These are phyloP conservation scores for Globisporangium irregulare DNA, from an alignment of 352 stramenopile species.

Conservation along the genomic window DNA sequence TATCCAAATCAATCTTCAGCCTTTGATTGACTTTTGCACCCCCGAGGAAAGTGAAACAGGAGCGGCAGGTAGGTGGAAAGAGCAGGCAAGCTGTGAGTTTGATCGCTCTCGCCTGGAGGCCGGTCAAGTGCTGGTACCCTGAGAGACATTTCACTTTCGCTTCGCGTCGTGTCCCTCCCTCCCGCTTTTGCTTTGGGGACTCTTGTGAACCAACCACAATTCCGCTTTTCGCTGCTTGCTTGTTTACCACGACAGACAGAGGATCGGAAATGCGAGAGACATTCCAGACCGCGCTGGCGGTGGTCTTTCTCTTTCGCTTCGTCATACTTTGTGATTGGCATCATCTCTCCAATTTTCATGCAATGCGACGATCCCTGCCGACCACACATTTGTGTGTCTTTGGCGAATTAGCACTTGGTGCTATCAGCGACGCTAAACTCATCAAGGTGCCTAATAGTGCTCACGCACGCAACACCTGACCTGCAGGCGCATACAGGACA, in stretches of 20 bases:
- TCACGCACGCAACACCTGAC: background rate
- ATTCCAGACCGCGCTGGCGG: background rate
- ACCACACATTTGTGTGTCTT: constrained; percentile 2
- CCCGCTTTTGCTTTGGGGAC: background rate
- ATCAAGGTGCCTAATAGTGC: background rate
- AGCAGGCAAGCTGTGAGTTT: background rate
- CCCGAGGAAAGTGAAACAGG: background rate
- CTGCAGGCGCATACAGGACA: background rate
- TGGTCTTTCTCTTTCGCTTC: constrained; percentile 12
- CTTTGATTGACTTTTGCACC: background rate
- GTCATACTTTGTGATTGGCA: background rate
- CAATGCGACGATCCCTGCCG: constrained; percentile 3
- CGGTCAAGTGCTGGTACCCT: background rate
- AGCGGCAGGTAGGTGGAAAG: background rate
- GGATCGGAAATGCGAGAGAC: constrained; percentile 7
- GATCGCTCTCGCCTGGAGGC: background rate
- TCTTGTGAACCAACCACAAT: background rate
- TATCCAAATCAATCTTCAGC: background rate
- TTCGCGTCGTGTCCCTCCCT: background rate
- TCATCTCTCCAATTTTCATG: background rate
- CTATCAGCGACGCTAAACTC: background rate
- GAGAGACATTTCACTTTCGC: background rate
- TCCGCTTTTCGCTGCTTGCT: background rate
- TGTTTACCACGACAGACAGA: background rate
- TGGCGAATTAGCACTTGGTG: background rate